Evolutionary conservation across 1,284 basidiomycete species (phyloP).

Genomic region (Somion occarium): DNA sequence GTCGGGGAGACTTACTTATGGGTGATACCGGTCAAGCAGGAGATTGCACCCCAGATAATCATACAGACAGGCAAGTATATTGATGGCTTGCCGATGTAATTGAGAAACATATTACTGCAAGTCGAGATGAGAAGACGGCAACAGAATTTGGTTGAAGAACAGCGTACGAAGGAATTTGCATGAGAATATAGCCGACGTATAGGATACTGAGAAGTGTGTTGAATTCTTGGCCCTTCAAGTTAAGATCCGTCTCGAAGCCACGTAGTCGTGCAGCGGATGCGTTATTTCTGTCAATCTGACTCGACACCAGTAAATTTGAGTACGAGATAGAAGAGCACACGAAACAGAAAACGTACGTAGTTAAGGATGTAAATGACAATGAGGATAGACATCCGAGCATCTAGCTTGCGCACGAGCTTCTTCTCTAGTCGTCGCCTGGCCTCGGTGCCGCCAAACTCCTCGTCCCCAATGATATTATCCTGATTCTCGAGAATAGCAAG

Average conservation of each 20-base stretch:
- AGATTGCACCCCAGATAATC: constrained; percentile 48
- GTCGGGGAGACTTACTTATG: constrained; percentile 16
- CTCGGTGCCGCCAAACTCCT: constrained; percentile 38
- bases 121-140: background rate
- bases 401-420: constrained; percentile 55
- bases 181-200: constrained; percentile 75
- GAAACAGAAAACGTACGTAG: constrained; percentile 36
- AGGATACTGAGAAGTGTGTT: constrained; percentile 69
- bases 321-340: background rate
- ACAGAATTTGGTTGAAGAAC: constrained; percentile 2
- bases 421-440: constrained; percentile 42
- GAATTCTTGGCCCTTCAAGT: constrained; percentile 62
- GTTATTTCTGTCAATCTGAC: constrained; percentile 63
- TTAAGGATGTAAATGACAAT: constrained; percentile 69
- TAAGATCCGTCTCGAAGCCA: constrained; percentile 67
- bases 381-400: constrained; percentile 59
- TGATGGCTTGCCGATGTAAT: constrained; percentile 68
- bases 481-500: background rate
- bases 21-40: constrained; percentile 21
- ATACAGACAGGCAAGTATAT: constrained; percentile 70
- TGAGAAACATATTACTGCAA: constrained; percentile 66
- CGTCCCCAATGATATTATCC: constrained; percentile 16
- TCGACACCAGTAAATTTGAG: background rate
- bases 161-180: constrained; percentile 74
- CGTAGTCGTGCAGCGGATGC: constrained; percentile 59